Evolutionary conservation across 2,329 filamentous ascomycete genomes (phyloP), one percentile per base, ranked within the genome.

Genomic region (Cordyceps pruinosa): DNA sequence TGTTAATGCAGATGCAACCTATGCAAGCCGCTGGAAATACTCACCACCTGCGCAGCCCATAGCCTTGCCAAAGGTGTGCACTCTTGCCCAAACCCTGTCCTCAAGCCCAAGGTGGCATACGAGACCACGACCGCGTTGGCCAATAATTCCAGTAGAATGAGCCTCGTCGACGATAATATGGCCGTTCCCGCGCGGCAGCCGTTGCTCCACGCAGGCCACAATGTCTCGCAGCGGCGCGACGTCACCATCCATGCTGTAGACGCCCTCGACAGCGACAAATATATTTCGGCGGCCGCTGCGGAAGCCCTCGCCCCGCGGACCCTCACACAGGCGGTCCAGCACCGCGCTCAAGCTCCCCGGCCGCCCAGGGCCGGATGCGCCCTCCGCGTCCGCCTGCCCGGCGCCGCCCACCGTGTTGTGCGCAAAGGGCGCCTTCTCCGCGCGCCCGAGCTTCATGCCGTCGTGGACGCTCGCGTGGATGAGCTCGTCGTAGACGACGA

Each of bases 191-290:
- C 59, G 59, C 0, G 85, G 82, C 0, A 90, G 70, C 0, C 79
- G 64, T 1, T 72, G 68, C 41, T 87, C 77, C 0, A 87, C 78
- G 5, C 81, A 73, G 0, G 76, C 68, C 1, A 87, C 76, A 19
- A 92, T 80, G 6, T 83, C 77, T 12, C 66, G 64, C 12, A 94
- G 72, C 0, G 86, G 86, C 0, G 82, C 82, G 19, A 89, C 72
- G 62, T 92, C 88, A 0, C 89, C 89, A 54, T 93, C 89, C 89
- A 94, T 94, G 67, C 87, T 91, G 68, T 94, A 93, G 0, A 90
- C 75, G 0, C 80, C 82, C 62, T 90, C 87, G 0, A 89, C 76
- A 0, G 82, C 83, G n/a, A 90, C 68, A 61, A 90, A 88, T 3
- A 90, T 76, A 61, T 82, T 85, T 0, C 66, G 66, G 1, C 65